Conservation (phyloP, 2,329 filamentous ascomycete genomes). For the Phaeomoniella chlamydospora region DNA sequence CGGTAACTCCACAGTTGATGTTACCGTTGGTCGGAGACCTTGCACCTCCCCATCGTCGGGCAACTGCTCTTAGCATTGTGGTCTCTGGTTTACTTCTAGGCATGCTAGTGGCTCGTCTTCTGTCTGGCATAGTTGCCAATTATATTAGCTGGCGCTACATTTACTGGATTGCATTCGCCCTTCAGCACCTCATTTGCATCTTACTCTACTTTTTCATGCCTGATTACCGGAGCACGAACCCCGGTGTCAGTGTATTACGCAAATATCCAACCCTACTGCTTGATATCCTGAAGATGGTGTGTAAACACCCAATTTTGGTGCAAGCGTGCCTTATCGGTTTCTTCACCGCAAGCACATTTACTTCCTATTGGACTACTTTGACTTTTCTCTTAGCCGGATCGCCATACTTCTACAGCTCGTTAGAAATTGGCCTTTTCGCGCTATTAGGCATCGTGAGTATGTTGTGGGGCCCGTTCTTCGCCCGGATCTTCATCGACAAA, state of each 20-base stretch:
- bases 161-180: slow-evolving; percentile 62
- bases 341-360: slow-evolving; percentile 47
- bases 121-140: slow-evolving; percentile 61
- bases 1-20: slow-evolving; percentile 68
- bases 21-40: slow-evolving; percentile 68
- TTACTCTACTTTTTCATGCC: slow-evolving; percentile 63
- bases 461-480: slow-evolving; percentile 53
- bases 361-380: slow-evolving; percentile 58
- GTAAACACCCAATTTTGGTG: slow-evolving; percentile 52
- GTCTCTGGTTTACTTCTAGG: slow-evolving; percentile 63
- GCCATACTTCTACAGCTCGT: slow-evolving; percentile 53
- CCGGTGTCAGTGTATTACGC: slow-evolving; percentile 30
- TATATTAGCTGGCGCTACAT: slow-evolving; percentile 62
- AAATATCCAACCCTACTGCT: slow-evolving; percentile 53
- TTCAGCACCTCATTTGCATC: slow-evolving; percentile 53
- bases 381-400: slow-evolving; percentile 61
- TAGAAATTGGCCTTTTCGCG: slow-evolving; percentile 64
- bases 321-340: slow-evolving; percentile 57
- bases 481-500: slow-evolving; percentile 53
- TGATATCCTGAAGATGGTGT: slow-evolving; percentile 49
- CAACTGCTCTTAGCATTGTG: slow-evolving; percentile 57
- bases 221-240: slow-evolving; percentile 65
- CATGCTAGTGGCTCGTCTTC: slow-evolving; percentile 58
- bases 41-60: slow-evolving; percentile 52
- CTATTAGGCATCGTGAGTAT: slow-evolving; percentile 62